Evolutionary conservation across 495 filamentous ascomycete genomes (phyloP).

Genomic region (Evansstolkia leycettana): DNA sequence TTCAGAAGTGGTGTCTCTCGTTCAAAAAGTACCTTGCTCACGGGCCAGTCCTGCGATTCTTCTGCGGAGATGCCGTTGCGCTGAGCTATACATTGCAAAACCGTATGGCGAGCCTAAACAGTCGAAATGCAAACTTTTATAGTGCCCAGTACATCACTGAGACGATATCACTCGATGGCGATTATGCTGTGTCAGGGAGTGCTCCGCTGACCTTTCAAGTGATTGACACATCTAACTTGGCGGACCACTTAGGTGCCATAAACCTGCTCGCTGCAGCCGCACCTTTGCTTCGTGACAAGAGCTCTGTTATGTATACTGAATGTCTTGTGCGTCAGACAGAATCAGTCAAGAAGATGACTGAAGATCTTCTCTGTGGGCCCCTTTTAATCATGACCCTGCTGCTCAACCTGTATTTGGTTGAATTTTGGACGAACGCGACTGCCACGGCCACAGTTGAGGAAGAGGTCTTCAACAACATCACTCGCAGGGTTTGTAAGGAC

Average conservation of each 20-base stretch:
- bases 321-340: constrained; percentile 10
- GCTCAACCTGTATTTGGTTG: constrained; percentile 33
- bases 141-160: constrained; percentile 20
- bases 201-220: constrained; percentile 37
- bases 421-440: constrained; percentile 37
- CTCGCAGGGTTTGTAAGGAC: no score
- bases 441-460: constrained; percentile 17
- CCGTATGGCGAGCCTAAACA: constrained; percentile 15
- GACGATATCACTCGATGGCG: not conserved
- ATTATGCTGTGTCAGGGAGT: constrained; percentile 1
- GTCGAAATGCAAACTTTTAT: constrained; percentile 5
- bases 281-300: constrained; percentile 28
- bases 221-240: constrained; percentile 47
- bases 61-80: constrained; percentile 28
- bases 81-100: constrained; percentile 35
- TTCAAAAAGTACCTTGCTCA: constrained; percentile 12
- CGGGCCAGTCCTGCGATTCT: constrained; percentile 19
- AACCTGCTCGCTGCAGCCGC: constrained; percentile 34
- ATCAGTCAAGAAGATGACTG: not conserved
- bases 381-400: constrained; percentile 32
- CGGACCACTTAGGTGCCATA: constrained; percentile 34
- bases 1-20: constrained; percentile 14
- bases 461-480: no score
- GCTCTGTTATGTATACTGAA: constrained; percentile 35
- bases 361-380: constrained; percentile 26